Conservation (phyloP, 1,139 yeast species). For the Saccharomyces hybrid region DNA sequence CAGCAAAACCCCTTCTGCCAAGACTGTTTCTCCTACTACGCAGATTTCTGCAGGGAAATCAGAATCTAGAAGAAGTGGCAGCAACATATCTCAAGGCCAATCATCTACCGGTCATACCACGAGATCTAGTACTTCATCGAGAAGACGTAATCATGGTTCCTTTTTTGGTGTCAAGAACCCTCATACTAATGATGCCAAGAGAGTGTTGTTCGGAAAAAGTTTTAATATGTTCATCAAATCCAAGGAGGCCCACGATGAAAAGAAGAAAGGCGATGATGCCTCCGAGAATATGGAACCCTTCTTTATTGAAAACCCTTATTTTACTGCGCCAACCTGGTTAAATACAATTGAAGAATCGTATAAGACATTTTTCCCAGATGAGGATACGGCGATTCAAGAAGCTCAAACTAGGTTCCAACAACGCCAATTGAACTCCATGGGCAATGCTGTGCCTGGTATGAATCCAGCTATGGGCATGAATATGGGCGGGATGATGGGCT, state of each 20-base stretch:
- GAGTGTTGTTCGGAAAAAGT: conserved; percentile 36
- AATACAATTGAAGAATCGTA: conserved; percentile 50
- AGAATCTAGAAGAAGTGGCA: conserved; percentile 16
- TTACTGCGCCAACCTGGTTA: conserved; percentile 78
- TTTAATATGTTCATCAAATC: conserved; percentile 52
- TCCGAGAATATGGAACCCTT: conserved; percentile 29
- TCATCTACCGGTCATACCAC: conserved; percentile 13
- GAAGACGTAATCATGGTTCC: conserved; percentile 24
- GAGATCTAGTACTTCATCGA: conserved; percentile 19
- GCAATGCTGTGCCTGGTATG: conserved; percentile 13
- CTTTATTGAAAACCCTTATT: conserved; percentile 55
- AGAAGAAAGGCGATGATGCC: conserved; percentile 11
- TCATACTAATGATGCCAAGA: conserved; percentile 34
- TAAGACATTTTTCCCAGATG: conserved; percentile 41
- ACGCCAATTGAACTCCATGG: conserved; percentile 28
- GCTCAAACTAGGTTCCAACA: conserved; percentile 29
- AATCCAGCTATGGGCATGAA: conserved; percentile 20
- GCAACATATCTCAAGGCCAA: conserved; percentile 10
- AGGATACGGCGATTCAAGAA: conserved; percentile 23
- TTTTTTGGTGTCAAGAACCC: conserved; percentile 38
- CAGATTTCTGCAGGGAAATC: conserved; percentile 12
- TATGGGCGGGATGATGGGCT: conserved; percentile 23
- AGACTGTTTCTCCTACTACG: conserved; percentile 20
- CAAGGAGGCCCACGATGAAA: conserved; percentile 33
- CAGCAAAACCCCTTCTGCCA: conserved; percentile 1